Percentiles rank a stretch among this genome's conserved stretches.
phyloP scores from a whole-genome alignment of 225 moss, liverwort and hornwort species.

The Bryoerythrophyllum caledonicum region DNA sequence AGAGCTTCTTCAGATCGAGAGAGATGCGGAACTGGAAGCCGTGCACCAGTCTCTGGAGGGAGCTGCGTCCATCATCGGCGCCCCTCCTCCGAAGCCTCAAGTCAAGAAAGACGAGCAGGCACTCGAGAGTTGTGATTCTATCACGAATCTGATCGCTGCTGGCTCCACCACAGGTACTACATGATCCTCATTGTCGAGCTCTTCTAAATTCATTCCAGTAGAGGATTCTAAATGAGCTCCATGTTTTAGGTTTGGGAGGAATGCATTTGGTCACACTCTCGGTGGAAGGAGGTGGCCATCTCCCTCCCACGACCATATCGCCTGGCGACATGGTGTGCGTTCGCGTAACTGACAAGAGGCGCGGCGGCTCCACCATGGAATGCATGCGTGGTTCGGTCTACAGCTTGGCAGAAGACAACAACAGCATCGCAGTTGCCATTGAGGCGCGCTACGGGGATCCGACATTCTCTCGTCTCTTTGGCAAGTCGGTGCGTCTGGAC shows the following conservation, averaged over 20 bases:
- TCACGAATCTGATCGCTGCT: conserved; percentile 68
- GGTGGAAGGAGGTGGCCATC: conserved; percentile 64
- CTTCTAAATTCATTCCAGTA: neutral
- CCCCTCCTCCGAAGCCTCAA: conserved; percentile 27
- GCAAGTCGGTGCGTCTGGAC: conserved; percentile 87
- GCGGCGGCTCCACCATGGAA: conserved; percentile 75
- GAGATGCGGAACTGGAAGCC: conserved; percentile 90
- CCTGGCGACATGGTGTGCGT: conserved; percentile 98
- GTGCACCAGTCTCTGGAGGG: conserved; percentile 89
- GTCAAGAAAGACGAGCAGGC: conserved; percentile 60
- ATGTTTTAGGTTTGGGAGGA: conserved; percentile 75
- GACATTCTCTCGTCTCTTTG: conserved; percentile 92
- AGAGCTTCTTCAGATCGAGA: conserved; percentile 79
- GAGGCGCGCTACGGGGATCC: conserved; percentile 99
- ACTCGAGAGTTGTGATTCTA: conserved; percentile 73
- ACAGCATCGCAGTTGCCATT: conserved; percentile 81
- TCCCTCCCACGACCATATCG: conserved; percentile 85
- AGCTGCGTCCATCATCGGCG: conserved; percentile 49
- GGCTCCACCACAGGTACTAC: conserved; percentile 87
- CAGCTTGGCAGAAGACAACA: conserved; percentile 88
- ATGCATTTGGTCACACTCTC: conserved; percentile 91
- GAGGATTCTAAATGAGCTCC: neutral
- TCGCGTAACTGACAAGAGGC: conserved; percentile 66
- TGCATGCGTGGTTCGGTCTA: conserved; percentile 96
- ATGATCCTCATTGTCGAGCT: neutral